A percentile compares a stretch with the other conserved stretches of the same genome.
These are phyloP conservation scores for Cardamine resedifolia DNA, from an alignment of 345 rosid genomes.

Conservation along the genomic window DNA sequence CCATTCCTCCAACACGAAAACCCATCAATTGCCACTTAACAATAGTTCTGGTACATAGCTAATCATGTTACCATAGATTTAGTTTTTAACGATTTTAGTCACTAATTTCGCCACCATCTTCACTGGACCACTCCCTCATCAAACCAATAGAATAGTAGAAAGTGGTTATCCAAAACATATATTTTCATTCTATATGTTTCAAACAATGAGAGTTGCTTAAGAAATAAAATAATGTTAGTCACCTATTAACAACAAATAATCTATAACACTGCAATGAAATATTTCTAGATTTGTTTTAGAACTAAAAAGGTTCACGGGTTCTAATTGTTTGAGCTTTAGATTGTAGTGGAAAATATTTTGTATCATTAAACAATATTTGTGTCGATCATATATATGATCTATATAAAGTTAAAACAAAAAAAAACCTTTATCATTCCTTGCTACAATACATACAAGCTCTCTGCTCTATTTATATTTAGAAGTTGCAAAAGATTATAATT, in stretches of 20 bases:
- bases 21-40: slow-evolving; percentile 34
- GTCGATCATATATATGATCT: background rate
- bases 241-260: background rate
- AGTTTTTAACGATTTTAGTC: slow-evolving; percentile 17
- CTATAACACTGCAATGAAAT: background rate
- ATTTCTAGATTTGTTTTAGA: background rate
- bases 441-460: background rate
- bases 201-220: background rate
- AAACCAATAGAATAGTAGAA: slow-evolving; percentile 33
- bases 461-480: background rate
- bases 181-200: background rate
- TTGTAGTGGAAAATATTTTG: background rate
- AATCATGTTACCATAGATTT: slow-evolving; percentile 26
- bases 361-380: background rate
- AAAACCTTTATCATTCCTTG: background rate
- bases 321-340: background rate
- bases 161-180: background rate
- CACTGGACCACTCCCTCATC: slow-evolving; percentile 22
- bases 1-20: slow-evolving; percentile 51
- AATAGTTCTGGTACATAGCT: slow-evolving; percentile 20
- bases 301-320: background rate
- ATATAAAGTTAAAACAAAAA: no score
- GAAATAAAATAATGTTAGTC: background rate
- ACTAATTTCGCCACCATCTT: slow-evolving; percentile 22
- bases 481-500: background rate